Percentiles rank a stretch among this genome's conserved stretches.
phyloP scores from a whole-genome alignment of 2,329 filamentous ascomycete species.

The Raffaelea ambrosiae region DNA sequence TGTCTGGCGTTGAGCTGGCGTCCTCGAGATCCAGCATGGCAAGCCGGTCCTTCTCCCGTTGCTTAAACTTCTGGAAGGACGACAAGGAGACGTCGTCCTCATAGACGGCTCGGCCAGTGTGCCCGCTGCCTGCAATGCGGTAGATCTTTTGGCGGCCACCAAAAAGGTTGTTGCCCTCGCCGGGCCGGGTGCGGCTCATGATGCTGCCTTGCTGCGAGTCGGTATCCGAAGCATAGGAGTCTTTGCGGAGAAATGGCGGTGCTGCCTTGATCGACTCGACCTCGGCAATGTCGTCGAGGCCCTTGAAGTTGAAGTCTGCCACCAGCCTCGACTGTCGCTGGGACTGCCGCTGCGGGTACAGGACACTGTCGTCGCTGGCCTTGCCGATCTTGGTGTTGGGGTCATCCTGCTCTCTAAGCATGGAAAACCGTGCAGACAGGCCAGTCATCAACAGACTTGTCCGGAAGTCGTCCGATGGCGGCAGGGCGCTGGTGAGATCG shows the following conservation, averaged over 20 bases:
- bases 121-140: slow-evolving; percentile 56
- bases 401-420: slow-evolving; percentile 91
- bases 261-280: slow-evolving; percentile 69
- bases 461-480: slow-evolving; percentile 80
- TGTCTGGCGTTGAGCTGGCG: slow-evolving; percentile 7
- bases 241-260: slow-evolving; percentile 46
- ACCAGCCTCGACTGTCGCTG: slow-evolving; percentile 67
- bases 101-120: slow-evolving; percentile 65
- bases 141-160: slow-evolving; percentile 95
- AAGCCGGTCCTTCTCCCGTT: slow-evolving; percentile 46
- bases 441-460: slow-evolving; percentile 95
- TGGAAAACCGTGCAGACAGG: slow-evolving; percentile 89
- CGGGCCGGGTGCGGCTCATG: slow-evolving; percentile 75
- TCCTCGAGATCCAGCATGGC: slow-evolving; percentile 16
- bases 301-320: slow-evolving; percentile 36
- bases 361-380: slow-evolving; percentile 88
- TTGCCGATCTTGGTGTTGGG: slow-evolving; percentile 84
- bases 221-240: slow-evolving; percentile 62
- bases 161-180: slow-evolving; percentile 87
- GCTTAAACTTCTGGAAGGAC: slow-evolving; percentile 70
- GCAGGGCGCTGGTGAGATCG: slow-evolving; percentile 66
- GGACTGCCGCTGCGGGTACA: slow-evolving; percentile 65
- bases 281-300: slow-evolving; percentile 79
- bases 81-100: slow-evolving; percentile 80
- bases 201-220: slow-evolving; percentile 58